Base-by-base conservation (phyloP, 108 stramenopile genomes). In the Discostella pseudostelligera region DNA sequence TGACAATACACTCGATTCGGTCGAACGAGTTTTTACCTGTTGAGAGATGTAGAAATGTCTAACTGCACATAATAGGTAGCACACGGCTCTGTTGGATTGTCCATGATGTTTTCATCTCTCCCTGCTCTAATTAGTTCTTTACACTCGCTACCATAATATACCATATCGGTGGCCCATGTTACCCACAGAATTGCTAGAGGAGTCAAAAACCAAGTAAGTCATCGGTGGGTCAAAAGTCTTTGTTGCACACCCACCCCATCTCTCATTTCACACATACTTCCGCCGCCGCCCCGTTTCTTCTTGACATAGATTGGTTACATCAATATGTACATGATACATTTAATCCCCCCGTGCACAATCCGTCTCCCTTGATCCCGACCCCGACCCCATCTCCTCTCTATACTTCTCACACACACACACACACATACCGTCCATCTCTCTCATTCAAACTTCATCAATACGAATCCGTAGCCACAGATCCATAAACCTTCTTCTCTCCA, bases 401-500 rank as follows among this genome's bases (percentile, higher is more conserved):
- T 44, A 13, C 43, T 44, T 44, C 43, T 16, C 43, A 44, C 43
- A 44, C 43, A 44, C 43, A 44, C 43, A 44, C 43, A 44, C 43
- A 4, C 13, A 44, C 46, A 46, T 1, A 5, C 47, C 1, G 7
- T 24, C 50, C 10, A 20, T 28, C 50, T 51, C 50, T 12, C n/a
- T 14, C 29, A 10, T 36, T 1, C 16, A n/a, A 35, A 17, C 16
- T 42, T 21, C 6, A n/a, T 24, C 56, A 73, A 56, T 73, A 73
- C 35, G 72, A 73, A 54, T 73, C 72, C 0, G 72, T 73, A 10
- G 63, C 57, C 9, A 73, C 67, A 9, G 47, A 57, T 17, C 47
- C 56, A 49, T 56, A 58, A 44, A 55, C 36, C 43, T 56, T 56
- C 35, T 43, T 54, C 32, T 59, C 64, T 17, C 74, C 67, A 62